Base-by-base conservation (phyloP, 202 grass and related monocot species). In the Brachypodium distachyon region DNA sequence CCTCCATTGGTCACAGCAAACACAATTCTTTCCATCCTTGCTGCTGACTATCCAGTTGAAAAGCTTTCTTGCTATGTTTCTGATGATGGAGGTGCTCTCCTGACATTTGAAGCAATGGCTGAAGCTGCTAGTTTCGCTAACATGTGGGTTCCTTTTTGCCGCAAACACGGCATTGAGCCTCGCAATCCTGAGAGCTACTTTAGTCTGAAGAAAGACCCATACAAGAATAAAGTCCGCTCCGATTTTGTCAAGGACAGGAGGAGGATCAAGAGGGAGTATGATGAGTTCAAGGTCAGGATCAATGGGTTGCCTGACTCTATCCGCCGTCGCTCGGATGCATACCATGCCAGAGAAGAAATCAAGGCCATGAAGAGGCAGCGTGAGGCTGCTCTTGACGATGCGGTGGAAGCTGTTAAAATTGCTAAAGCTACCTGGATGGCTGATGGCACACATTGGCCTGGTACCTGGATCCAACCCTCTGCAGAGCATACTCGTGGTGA, bases 381-480 rank as follows among this genome's bases (percentile, higher is more conserved):
- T 63, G 89, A 89, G 74, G 31, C 78, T 23, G 55, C 86, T 27
- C 89, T 87, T 76, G 91, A 92, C 41, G 95, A 98, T 1, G 42
- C 40, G 0, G 79, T 89, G 12, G 95, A 98, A 36, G 33, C 87
- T 58, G 81, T 95, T 54, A 98, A 95, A 78, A 95, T 98, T 64
- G 40, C 91, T 11, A 98, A 98, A 82, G 95, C 89, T 34, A 98
- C 95, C 49, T 98, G 95, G 95, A 98, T 98, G 95, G 91, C 95
- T 69, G 91, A 98, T 81, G 83, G 88, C 48, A 98, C 91, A 17
- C 95, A 98, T 48, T 98, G 95, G 95, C 95, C 95, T 17, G 95
- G 95, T 65, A 95, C 95, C 34, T 98, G 95, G 95, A 88, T 90
- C 72, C 85, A 85, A 39, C 66, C 95, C 16, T 87, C 79, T 22